Base-by-base conservation (phyloP, 2,329 filamentous ascomycete species). In the Colletotrichum sp. region DNA sequence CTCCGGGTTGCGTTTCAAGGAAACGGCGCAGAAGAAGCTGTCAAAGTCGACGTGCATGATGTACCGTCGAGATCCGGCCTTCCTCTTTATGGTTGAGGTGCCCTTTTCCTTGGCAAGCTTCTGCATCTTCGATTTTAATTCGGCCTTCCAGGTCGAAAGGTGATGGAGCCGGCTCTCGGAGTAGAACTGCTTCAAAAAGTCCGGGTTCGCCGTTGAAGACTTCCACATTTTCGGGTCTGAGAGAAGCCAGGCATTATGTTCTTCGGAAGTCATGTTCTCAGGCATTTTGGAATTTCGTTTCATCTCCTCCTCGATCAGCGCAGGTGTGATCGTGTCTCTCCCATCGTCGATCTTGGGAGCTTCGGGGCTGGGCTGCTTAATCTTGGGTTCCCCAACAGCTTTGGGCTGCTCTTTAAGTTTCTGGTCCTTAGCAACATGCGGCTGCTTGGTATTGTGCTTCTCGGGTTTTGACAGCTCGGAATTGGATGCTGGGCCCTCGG, bases 41-140 rank as follows among this genome's bases (percentile, higher is more conserved):
- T 99, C 98, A 83, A 99, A 99, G 82, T 99, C 97, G 34, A 99
- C 95, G 81, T 99, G 97, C 81, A 99, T 91, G 69, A 99, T 90
- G 80, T 99, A 99, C 67, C 94, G 88, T 76, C 96, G 90, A 4
- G 92, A 86, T 0, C 93, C 94, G 14, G 90, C 87, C 30, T 89
- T 88, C 57, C 89, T 88, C 80, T 93, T 88, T 79, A 86, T 7
- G 78, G 83, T 85, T 4, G 80, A 36, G 76, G 87, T 79, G 1
- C 86, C 85, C 81, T 93, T 95, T 79, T 98, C 94, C 2, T 91
- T 90, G 10, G 96, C 93, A 71, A 98, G 87, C 9, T 90, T 92
- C 84, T 98, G 96, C 82, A 99, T 93, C 80, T 94, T 93, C 0
- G 95, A 93, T 84, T 99, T 99, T 6, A 99, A 86, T 75, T 98